Base-by-base conservation (phyloP, 768 basidiomycete genomes). In the Amanita brunnescens region DNA sequence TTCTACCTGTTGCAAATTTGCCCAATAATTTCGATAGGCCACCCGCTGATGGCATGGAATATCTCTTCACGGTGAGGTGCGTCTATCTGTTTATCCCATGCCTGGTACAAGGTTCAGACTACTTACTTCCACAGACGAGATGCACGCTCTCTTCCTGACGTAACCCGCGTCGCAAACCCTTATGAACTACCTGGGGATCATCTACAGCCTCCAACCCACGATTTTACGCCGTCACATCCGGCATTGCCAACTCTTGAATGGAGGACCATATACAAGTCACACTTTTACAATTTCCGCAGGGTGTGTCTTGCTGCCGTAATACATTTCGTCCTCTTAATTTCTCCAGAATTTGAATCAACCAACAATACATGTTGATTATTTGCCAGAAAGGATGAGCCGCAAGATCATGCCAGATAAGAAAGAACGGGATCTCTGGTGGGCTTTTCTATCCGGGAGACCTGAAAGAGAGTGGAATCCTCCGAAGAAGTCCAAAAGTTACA, bases 371-470 rank as follows among this genome's bases (percentile, higher is more conserved):
- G 71, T 79, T 39, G 67, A 70, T 21, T 55, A 60, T 47, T 53
- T 66, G 50, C 55, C 62, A 42, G 59, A 63, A 49, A 59, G 61
- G 23, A 54, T 45, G 23, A 44, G 54, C 40, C 63, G 54, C 13
- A 75, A 67, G 54, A 51, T 73, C 37, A 75, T 88, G 54, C 88
- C 88, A 21, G 82, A 85, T 45, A 83, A 75, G 61, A 81, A 77
- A 60, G 80, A 87, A 53, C 74, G 89, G 50, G 84, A 87, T 55
- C 65, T 71, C 14, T 91, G 89, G 89, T 91, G 89, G 89, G 74
- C 76, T 13, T 91, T 82, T 56, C 65, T 91, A 5, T 69, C 78
- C 40, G 89, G 87, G 30, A 70, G 71, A 56, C 81, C 85, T n/a
- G 77, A 80, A 59, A 71, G 74, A 29, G 79, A 77, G 37, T 90